Base-by-base conservation (phyloP, 306 rosid species). In the Dryas drummondii region DNA sequence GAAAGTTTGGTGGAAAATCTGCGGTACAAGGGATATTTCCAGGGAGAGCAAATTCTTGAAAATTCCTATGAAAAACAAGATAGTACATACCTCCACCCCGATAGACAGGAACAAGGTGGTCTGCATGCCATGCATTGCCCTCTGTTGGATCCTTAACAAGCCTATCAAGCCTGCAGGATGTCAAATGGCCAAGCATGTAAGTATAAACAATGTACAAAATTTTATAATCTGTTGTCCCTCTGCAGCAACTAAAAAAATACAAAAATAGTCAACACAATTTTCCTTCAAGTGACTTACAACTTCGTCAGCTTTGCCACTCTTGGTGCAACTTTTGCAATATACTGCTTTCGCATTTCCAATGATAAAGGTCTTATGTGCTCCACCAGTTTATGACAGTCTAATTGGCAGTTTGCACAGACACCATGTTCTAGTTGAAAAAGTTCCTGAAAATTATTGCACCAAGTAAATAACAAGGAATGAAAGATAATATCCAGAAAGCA, bases 41-140 rank as follows among this genome's bases (percentile, higher is more conserved):
- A 7, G n/a, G 52, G 60, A 49, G 41, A 53, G 12, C 10, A 41
- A 16, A 37, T 40, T 70, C 74, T 16, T n/a, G 63, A 70, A 49
- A 37, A 40, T 15, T 41, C 59, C 15, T 53, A 26, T 70, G 40
- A 58, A 50, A 71, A 73, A 68, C 68, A 80, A 68, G 72, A 57
- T 17, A 54, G 9, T 4, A 14, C 80, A 48, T 86, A 94, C 98
- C 98, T 88, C 98, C 98, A 42, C 98, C 98, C 76, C 65, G 82
- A 86, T 91, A 94, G 75, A 91, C 98, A 52, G 97, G 94, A 88
- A 94, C 84, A 66, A 91, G 88, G 81, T 91, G 98, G 81, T 94
- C 98, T 77, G 97, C 98, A 78, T 94, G 97, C 97, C 98, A 91
- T 32, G 96, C 90, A 58, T 90, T 88, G 79, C 98, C 98, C 86